These are phyloP conservation scores for Cercophora newfieldiana DNA, from an alignment of 495 filamentous ascomycete species.

Conservation along the genomic window DNA sequence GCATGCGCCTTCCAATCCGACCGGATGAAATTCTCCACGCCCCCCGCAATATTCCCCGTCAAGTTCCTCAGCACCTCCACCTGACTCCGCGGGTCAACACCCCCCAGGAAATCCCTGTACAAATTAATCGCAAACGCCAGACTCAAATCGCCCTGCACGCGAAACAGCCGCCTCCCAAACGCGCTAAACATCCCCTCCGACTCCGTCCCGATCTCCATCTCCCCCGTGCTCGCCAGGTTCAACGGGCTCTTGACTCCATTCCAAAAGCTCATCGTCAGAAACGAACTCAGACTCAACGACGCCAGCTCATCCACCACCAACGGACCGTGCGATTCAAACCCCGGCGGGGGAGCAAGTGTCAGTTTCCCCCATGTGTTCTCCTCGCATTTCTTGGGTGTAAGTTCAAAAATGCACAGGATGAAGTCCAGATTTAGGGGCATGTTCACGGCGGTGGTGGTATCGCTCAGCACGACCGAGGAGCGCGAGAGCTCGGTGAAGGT, in stretches of 20 bases:
- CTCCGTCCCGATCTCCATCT: constrained; percentile 1
- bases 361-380: constrained; percentile 3
- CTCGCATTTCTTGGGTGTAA: not conserved
- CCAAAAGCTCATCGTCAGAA: constrained; percentile 4
- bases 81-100: not conserved
- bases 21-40: constrained; percentile 3
- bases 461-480: not conserved
- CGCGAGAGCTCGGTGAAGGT: not conserved
- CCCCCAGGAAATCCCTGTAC: not conserved
- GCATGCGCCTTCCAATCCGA: constrained; percentile 1
- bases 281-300: not conserved
- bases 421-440: not conserved
- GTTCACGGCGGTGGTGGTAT: constrained; percentile 3
- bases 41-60: not conserved
- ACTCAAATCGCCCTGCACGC: constrained; percentile 2
- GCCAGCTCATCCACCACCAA: not conserved
- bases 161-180: not conserved
- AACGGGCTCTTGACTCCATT: constrained; percentile 2
- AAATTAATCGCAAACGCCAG: constrained; percentile 7
- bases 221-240: not conserved
- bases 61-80: not conserved
- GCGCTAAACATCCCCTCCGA: not conserved
- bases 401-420: constrained; percentile 1
- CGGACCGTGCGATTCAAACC: not conserved
- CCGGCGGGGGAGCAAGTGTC: not conserved